Evolutionary conservation across 2,329 filamentous ascomycete genomes (phyloP).

Genomic region (Kalmusia sp.): DNA sequence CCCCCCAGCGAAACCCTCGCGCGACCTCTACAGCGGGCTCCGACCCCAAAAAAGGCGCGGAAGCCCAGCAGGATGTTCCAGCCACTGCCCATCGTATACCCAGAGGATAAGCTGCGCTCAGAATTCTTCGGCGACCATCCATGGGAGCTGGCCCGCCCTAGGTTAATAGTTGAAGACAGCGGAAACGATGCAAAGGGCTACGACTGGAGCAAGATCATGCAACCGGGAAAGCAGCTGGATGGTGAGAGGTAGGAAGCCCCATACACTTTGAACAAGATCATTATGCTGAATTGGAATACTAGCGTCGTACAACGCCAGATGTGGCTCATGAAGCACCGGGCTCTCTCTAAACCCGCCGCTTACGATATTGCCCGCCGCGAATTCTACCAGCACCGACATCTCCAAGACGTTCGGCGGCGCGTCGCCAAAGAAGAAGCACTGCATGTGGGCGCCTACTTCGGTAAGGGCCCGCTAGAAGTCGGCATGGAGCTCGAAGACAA

Average conservation of each 20-base stretch:
- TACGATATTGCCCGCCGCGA: slow-evolving; percentile 90
- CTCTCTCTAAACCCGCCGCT: slow-evolving; percentile 69
- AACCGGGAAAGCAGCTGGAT: slow-evolving; percentile 77
- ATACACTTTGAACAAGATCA: neutral
- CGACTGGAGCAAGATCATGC: slow-evolving; percentile 81
- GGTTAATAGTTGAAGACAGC: slow-evolving; percentile 82
- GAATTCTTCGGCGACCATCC: slow-evolving; percentile 94
- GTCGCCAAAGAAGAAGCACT: slow-evolving; percentile 88
- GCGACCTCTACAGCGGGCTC: slow-evolving; percentile 59
- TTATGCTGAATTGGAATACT: neutral
- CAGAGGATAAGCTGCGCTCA: slow-evolving; percentile 80
- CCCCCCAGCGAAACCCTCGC: slow-evolving; percentile 67
- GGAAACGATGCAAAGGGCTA: slow-evolving; percentile 79
- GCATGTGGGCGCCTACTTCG: slow-evolving; percentile 87
- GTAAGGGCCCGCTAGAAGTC: slow-evolving; percentile 75
- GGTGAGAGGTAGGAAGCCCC: slow-evolving; percentile 74
- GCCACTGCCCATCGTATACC: slow-evolving; percentile 78
- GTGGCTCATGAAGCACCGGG: slow-evolving; percentile 70
- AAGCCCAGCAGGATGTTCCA: slow-evolving; percentile 80
- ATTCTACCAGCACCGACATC: slow-evolving; percentile 85
- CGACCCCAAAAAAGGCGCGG: slow-evolving; percentile 51
- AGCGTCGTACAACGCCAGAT: slow-evolving; percentile 94
- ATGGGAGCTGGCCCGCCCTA: slow-evolving; percentile 92
- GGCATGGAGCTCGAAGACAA: slow-evolving; percentile 83
- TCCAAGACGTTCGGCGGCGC: slow-evolving; percentile 81